Conservation (phyloP, 768 basidiomycete species). For the Coprinopsis marcescibilis region DNA sequence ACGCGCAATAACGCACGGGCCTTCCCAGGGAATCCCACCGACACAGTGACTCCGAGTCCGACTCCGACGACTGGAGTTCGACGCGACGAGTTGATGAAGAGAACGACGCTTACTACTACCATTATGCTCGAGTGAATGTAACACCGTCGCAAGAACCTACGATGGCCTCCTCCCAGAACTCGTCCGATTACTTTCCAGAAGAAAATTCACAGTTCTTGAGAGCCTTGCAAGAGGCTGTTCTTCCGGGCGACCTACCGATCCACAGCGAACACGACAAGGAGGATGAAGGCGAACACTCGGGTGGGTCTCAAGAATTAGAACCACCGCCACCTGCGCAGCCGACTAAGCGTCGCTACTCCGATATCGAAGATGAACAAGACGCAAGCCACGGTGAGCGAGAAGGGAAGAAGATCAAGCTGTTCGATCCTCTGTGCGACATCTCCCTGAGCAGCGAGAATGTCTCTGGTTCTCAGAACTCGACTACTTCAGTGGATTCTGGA, state of each 20-base stretch:
- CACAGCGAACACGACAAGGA: constrained; percentile 6
- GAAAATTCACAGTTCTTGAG: constrained; percentile 50
- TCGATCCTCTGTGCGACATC: too few species aligned
- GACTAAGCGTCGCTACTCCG: constrained; percentile 33
- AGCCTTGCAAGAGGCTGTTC: constrained; percentile 36
- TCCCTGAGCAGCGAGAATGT: too few species aligned
- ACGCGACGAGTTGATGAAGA: too few species aligned
- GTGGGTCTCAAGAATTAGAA: constrained; percentile 23
- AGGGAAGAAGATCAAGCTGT: too few species aligned
- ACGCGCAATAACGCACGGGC: too few species aligned
- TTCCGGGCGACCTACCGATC: constrained; percentile 43
- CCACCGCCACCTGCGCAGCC: constrained; percentile 38
- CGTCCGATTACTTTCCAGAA: constrained; percentile 47
- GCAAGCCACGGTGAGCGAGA: too few species aligned
- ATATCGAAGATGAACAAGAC: constrained; percentile 19
- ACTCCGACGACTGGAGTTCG: too few species aligned
- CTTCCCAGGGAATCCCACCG: too few species aligned
- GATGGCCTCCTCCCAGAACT: constrained; percentile 29
- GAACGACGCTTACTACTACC: neutral
- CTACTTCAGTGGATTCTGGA: too few species aligned
- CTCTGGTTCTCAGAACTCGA: constrained; percentile 7
- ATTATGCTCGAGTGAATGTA: neutral
- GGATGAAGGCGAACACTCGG: constrained; percentile 9
- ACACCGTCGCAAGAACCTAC: neutral
- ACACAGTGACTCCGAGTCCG: too few species aligned